These are phyloP conservation scores for Teratosphaeria viscida DNA, from an alignment of 2,329 filamentous ascomycete species.

Conservation along the genomic window DNA sequence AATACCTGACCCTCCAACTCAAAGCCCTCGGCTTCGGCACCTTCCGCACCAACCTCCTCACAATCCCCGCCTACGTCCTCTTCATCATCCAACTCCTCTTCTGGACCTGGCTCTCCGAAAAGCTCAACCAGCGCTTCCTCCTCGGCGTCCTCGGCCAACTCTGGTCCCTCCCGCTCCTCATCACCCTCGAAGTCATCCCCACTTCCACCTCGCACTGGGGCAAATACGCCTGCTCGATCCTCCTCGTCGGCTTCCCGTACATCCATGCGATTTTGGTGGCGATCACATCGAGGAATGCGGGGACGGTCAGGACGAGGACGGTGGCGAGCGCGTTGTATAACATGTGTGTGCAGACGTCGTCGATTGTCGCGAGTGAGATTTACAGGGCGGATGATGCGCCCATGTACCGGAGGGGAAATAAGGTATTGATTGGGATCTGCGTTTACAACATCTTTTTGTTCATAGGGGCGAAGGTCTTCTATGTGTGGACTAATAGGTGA, in stretches of 20 bases:
- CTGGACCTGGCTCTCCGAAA: conserved; percentile 39
- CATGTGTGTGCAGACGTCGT: conserved; percentile 32
- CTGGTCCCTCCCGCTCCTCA: conserved; percentile 32
- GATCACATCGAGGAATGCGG: conserved; percentile 52
- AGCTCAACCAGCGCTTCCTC: conserved; percentile 42
- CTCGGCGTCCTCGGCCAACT: conserved; percentile 34
- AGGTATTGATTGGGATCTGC: conserved; percentile 41
- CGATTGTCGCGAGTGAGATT: conserved; percentile 32
- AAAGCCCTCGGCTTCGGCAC: background rate
- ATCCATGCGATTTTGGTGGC: conserved; percentile 50
- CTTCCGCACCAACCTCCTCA: conserved; percentile 34
- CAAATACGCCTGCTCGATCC: conserved; percentile 28
- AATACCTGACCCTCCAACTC: background rate
- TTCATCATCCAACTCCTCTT: conserved; percentile 42
- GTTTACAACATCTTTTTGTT: conserved; percentile 42
- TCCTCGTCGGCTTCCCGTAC: conserved; percentile 32
- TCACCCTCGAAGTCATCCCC: conserved; percentile 28
- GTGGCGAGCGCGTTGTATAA: conserved; percentile 57
- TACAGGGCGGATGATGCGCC: conserved; percentile 47
- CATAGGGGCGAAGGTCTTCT: conserved; percentile 43
- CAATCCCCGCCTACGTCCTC: conserved; percentile 35
- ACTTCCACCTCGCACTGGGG: conserved; percentile 27
- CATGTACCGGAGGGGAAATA: conserved; percentile 45
- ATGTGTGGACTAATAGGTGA: conserved; percentile 24
- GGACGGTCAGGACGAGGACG: conserved; percentile 50